These are phyloP conservation scores for Stagonosporopsis cucurbitacearum DNA, from an alignment of 2,329 filamentous ascomycete species.

Conservation along the genomic window DNA sequence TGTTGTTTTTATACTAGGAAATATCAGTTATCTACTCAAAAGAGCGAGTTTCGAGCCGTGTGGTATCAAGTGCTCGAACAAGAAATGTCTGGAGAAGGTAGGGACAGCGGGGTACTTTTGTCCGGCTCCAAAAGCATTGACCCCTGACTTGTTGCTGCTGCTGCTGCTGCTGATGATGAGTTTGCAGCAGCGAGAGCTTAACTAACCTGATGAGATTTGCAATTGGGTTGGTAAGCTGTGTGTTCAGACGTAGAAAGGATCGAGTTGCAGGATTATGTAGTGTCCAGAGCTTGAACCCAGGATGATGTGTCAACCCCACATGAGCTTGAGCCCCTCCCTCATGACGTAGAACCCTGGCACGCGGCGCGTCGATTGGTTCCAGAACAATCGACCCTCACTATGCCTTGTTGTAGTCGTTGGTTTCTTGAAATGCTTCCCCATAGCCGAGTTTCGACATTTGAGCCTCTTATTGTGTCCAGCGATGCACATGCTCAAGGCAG, in stretches of 20 bases:
- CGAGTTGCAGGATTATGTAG: neutral
- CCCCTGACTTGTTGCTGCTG: neutral
- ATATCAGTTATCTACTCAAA: neutral
- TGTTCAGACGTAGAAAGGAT: neutral
- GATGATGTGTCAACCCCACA: conserved; percentile 18
- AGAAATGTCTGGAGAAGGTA: neutral
- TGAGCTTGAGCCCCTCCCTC: conserved; percentile 10
- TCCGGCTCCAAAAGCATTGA: neutral
- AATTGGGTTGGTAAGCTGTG: neutral
- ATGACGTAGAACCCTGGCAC: conserved; percentile 3
- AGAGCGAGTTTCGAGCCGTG: too few species aligned
- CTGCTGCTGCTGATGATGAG: too few species aligned
- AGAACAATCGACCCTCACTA: neutral
- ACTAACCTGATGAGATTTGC: neutral
- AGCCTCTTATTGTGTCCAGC: neutral
- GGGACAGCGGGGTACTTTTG: neutral
- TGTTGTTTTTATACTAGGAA: neutral
- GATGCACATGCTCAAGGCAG: neutral
- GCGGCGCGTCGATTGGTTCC: conserved; percentile 3
- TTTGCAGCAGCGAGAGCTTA: neutral
- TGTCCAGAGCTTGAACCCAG: neutral
- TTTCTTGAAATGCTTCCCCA: neutral
- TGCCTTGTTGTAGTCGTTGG: conserved; percentile 21
- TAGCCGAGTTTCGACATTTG: neutral
- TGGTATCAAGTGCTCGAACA: neutral